A percentile compares a stretch with the other conserved stretches of the same genome.
Evolutionary conservation across 2,329 filamentous ascomycete genomes (phyloP).

Genomic region (Alternaria infectoria): DNA sequence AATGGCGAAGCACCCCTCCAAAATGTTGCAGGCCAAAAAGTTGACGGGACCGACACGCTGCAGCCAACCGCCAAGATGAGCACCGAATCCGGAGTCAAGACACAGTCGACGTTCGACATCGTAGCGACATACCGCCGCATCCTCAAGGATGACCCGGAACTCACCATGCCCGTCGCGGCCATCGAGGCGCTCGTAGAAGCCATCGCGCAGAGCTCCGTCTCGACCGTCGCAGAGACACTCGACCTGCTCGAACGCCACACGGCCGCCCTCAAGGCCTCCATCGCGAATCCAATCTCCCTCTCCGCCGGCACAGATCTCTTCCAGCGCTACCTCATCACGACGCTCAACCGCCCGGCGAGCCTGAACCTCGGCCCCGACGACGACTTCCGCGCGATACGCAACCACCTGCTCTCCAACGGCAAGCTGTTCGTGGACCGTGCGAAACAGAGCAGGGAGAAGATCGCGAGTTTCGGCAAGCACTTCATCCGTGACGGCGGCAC

Average conservation of each 20-base stretch:
- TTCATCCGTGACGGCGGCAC: slow-evolving; percentile 80
- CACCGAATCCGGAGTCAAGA: slow-evolving; percentile 19
- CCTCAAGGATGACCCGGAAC: slow-evolving; percentile 73
- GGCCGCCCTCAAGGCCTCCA: slow-evolving; percentile 74
- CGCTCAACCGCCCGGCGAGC: slow-evolving; percentile 60
- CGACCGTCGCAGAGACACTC: slow-evolving; percentile 93
- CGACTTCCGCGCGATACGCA: slow-evolving; percentile 83
- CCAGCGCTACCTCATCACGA: slow-evolving; percentile 88
- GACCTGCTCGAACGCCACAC: slow-evolving; percentile 81
- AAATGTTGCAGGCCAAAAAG: slow-evolving; percentile 12
- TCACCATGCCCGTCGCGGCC: slow-evolving; percentile 94
- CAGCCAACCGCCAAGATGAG: slow-evolving; percentile 31
- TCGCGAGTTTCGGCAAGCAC: slow-evolving; percentile 77
- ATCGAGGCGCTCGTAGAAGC: slow-evolving; percentile 90
- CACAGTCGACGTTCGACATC: slow-evolving; percentile 56
- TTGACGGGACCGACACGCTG: not conserved
- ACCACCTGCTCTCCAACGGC: slow-evolving; percentile 84
- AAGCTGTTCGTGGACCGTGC: slow-evolving; percentile 86
- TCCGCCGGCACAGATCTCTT: slow-evolving; percentile 95
- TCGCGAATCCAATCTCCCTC: slow-evolving; percentile 88
- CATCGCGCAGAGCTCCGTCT: slow-evolving; percentile 77
- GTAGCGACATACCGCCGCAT: slow-evolving; percentile 70
- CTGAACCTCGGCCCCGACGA: slow-evolving; percentile 56
- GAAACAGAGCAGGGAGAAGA: slow-evolving; percentile 81
- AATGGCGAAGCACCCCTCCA: slow-evolving; percentile 27